Evolutionary conservation across 2,329 filamentous ascomycete species (phyloP).

Genomic region (Xylariaceae sp.): DNA sequence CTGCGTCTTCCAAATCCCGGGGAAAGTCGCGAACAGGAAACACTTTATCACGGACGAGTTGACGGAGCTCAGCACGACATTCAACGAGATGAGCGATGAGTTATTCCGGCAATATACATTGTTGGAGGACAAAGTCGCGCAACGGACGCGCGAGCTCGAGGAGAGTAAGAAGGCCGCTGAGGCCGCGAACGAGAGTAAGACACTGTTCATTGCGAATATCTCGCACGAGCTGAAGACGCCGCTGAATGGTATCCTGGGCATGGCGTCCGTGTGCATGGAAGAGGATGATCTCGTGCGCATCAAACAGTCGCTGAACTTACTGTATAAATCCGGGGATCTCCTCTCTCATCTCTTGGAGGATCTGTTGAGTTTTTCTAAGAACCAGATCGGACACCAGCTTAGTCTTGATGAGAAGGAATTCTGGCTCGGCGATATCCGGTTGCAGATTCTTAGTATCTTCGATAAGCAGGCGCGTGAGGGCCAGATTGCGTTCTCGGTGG

Average conservation of each 20-base stretch:
- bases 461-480: constrained; percentile 83
- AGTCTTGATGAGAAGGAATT: constrained; percentile 82
- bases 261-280: constrained; percentile 90
- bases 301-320: constrained; percentile 76
- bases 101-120: constrained; percentile 79
- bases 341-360: constrained; percentile 83
- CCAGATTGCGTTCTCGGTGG: constrained; percentile 66
- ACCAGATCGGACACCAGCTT: constrained; percentile 83
- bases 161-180: constrained; percentile 88
- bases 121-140: constrained; percentile 76
- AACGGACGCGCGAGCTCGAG: constrained; percentile 78
- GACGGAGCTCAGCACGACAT: constrained; percentile 76
- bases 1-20: constrained; percentile 74
- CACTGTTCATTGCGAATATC: constrained; percentile 94
- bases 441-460: constrained; percentile 80
- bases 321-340: constrained; percentile 84
- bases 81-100: constrained; percentile 93
- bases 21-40: constrained; percentile 69
- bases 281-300: constrained; percentile 74
- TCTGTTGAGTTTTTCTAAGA: constrained; percentile 87
- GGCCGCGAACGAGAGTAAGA: constrained; percentile 95
- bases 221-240: constrained; percentile 85
- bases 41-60: constrained; percentile 77
- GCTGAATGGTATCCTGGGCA: constrained; percentile 89
- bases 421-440: constrained; percentile 72